Percentiles rank a stretch among this genome's conserved stretches.
Evolutionary conservation across 1,284 basidiomycete genomes (phyloP).

Genomic region (Pterulicium gracile): DNA sequence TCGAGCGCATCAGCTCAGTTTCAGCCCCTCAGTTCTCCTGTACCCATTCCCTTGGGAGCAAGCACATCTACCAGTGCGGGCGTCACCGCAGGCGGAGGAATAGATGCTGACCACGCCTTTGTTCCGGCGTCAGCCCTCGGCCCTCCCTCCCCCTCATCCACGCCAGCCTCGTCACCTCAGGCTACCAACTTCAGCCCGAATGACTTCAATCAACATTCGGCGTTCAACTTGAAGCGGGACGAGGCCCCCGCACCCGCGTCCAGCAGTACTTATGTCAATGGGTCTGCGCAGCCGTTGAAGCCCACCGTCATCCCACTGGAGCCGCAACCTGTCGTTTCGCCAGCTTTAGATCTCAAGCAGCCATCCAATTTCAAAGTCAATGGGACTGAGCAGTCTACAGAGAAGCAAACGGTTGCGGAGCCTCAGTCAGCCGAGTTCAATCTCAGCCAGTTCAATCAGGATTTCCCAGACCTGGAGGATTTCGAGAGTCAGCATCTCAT

Average conservation of each 20-base stretch:
- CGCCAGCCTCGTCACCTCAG: constrained; percentile 38
- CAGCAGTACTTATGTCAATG: no score
- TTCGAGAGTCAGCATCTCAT: constrained; percentile 44
- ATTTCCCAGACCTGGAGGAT: constrained; percentile 68
- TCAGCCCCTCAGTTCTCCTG: constrained; percentile 39
- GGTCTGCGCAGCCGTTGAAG: no score
- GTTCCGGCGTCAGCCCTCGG: constrained; percentile 59
- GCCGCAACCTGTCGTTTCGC: no score
- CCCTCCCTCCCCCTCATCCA: constrained; percentile 62
- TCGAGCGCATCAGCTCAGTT: constrained; percentile 55
- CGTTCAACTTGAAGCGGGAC: no score
- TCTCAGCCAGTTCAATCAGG: constrained; percentile 43
- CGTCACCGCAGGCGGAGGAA: constrained; percentile 15
- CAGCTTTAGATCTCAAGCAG: no score
- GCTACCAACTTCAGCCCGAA: constrained; percentile 24
- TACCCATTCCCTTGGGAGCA: no score
- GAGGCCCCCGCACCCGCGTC: no score
- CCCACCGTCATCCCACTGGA: no score
- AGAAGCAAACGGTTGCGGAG: no score
- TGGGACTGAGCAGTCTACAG: no score
- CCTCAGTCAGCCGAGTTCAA: neutral
- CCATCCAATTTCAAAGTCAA: no score
- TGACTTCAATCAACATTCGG: no score
- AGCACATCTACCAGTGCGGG: constrained; percentile 10
- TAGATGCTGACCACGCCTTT: constrained; percentile 36